Conservation (phyloP, 108 stramenopile species). For the Pinguiococcus pyrenoidosus region DNA sequence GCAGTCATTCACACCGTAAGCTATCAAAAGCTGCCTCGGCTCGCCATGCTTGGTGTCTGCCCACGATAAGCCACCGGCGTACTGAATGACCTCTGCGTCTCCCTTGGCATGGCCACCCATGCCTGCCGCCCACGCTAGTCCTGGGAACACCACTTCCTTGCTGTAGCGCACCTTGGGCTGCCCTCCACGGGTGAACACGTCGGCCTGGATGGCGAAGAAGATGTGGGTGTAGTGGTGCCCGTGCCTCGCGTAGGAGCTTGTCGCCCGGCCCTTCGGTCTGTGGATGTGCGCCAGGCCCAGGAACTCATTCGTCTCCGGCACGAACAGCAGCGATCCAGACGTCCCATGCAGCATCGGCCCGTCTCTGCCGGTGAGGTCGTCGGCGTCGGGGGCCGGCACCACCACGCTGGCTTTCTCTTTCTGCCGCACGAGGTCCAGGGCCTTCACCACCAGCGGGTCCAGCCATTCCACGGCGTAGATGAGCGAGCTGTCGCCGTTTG, state of each 20-base stretch:
- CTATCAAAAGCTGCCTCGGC: slow-evolving; percentile 26
- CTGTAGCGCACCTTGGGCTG: slow-evolving; percentile 14
- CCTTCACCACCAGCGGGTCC: slow-evolving; percentile 60
- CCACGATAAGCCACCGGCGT: slow-evolving; percentile 54
- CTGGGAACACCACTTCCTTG: slow-evolving; percentile 42
- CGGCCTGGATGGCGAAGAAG: slow-evolving; percentile 40
- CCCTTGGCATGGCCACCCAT: slow-evolving; percentile 19
- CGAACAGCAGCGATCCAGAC: slow-evolving; percentile 60
- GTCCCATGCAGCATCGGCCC: slow-evolving; percentile 56
- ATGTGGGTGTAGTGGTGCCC: slow-evolving; percentile 67
- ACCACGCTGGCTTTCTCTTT: too few species aligned
- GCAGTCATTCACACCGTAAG: slow-evolving; percentile 54
- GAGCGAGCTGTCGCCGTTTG: slow-evolving; percentile 20
- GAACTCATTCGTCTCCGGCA: slow-evolving; percentile 41
- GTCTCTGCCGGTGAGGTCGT: too few species aligned
- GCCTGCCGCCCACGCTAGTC: slow-evolving; percentile 51
- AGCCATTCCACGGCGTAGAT: slow-evolving; percentile 65
- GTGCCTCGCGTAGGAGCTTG: slow-evolving; percentile 54
- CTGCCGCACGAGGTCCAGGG: slow-evolving; percentile 20
- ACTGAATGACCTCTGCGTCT: slow-evolving; percentile 68
- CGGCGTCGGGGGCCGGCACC: too few species aligned
- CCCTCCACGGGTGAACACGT: slow-evolving; percentile 38
- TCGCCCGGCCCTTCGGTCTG: slow-evolving; percentile 49
- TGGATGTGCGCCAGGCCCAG: slow-evolving; percentile 72
- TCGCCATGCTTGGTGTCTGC: slow-evolving; percentile 31